Percentiles rank a stretch among this genome's conserved stretches.
phyloP scores from a whole-genome alignment of 257 asterid genomes.

The Ballota nigra region DNA sequence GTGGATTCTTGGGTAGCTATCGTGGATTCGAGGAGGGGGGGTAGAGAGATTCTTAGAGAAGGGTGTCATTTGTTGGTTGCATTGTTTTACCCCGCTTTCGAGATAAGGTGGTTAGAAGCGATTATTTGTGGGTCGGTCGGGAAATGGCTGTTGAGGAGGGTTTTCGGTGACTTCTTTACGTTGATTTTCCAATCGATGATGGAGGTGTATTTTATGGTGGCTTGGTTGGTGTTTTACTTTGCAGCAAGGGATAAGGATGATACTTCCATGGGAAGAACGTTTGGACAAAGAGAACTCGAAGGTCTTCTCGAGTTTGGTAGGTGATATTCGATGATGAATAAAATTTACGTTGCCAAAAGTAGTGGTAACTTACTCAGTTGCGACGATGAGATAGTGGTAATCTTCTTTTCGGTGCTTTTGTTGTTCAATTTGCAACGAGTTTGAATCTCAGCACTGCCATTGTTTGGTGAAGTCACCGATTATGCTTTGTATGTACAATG shows the following conservation, averaged over 20 bases:
- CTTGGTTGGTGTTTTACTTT: constrained; percentile 77
- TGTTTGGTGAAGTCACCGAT: constrained; percentile 46
- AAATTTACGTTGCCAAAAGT: constrained; percentile 25
- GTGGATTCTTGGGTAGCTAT: constrained; percentile 85
- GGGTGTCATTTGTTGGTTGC: constrained; percentile 65
- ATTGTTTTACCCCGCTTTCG: constrained; percentile 60
- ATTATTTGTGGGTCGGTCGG: constrained; percentile 68
- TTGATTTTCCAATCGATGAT: constrained; percentile 62
- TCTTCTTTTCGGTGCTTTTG: constrained; percentile 35
- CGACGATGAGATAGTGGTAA: constrained; percentile 35
- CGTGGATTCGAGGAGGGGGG: constrained; percentile 76
- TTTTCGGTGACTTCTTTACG: constrained; percentile 53
- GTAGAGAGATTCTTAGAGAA: constrained; percentile 84
- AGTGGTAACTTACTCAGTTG: constrained; percentile 35
- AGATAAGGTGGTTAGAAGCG: constrained; percentile 74
- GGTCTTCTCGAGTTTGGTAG: constrained; percentile 61
- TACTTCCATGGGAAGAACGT: constrained; percentile 53
- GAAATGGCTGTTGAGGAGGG: constrained; percentile 59
- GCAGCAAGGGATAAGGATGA: constrained; percentile 77
- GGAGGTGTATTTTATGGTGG: constrained; percentile 86
- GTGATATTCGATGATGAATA: constrained; percentile 32
- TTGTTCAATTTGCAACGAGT: constrained; percentile 36
- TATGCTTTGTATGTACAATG: constrained; percentile 51
- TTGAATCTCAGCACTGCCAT: constrained; percentile 44
- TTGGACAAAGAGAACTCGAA: constrained; percentile 75